Percentiles rank a stretch among this genome's conserved stretches.
Conservation (phyloP, 371 early-diverging fungal genomes). For the Syncephalastrum contaminatum region DNA sequence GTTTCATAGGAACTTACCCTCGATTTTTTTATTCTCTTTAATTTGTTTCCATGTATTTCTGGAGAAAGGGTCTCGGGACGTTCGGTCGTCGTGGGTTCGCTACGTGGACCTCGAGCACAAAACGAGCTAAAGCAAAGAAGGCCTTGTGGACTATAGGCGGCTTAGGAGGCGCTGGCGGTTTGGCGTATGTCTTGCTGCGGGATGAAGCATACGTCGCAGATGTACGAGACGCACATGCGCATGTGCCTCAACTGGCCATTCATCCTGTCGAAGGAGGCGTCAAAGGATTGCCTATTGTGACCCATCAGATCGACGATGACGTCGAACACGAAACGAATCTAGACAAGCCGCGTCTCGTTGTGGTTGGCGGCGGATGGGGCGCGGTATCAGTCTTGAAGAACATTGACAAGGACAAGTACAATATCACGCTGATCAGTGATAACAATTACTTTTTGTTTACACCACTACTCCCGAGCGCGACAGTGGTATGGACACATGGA, state of each 20-base stretch:
- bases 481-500: conserved; percentile 30
- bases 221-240: conserved; percentile 22
- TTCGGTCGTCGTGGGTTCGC: too few species aligned
- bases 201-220: conserved; percentile 24
- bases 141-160: too few species aligned
- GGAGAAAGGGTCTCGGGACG: too few species aligned
- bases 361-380: conserved; percentile 81
- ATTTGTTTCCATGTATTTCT: too few species aligned
- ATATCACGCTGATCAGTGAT: conserved; percentile 66
- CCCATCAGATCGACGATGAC: conserved; percentile 29
- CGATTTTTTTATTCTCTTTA: too few species aligned
- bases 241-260: conserved; percentile 31
- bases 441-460: conserved; percentile 90
- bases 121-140: too few species aligned
- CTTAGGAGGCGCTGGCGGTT: neutral
- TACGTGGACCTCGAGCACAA: too few species aligned
- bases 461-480: conserved; percentile 76
- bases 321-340: conserved; percentile 13
- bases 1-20: too few species aligned
- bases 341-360: conserved; percentile 63
- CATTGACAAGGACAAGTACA: conserved; percentile 69
- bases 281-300: conserved; percentile 32
- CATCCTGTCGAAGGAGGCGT: conserved; percentile 37
- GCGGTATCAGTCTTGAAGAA: conserved; percentile 59
- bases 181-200: conserved; percentile 17